A percentile compares a stretch with the other conserved stretches of the same genome.
Evolutionary conservation across 805 yeast genomes (phyloP).

Genomic region (Yueomyces sp.): DNA sequence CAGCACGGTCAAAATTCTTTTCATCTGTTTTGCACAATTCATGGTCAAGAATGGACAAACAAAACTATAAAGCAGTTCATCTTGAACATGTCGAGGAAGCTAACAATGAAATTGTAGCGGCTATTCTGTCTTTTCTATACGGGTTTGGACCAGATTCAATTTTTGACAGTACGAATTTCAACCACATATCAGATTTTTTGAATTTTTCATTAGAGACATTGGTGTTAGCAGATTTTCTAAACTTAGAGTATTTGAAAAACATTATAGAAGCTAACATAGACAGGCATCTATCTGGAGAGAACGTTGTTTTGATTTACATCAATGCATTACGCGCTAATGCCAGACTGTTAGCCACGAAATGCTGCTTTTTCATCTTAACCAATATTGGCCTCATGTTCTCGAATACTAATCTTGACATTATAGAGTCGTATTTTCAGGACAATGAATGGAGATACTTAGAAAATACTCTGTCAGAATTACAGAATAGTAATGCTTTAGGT

Average conservation of each 20-base stretch:
- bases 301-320: slow-evolving; percentile 41
- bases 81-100: slow-evolving; percentile 34
- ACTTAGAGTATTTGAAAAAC: slow-evolving; percentile 44
- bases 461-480: slow-evolving; percentile 2
- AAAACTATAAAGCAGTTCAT: slow-evolving; percentile 19
- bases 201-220: slow-evolving; percentile 39
- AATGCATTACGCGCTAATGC: slow-evolving; percentile 43
- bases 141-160: slow-evolving; percentile 27
- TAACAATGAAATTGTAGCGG: slow-evolving; percentile 28
- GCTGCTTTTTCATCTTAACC: slow-evolving; percentile 55
- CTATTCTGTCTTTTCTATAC: slow-evolving; percentile 41
- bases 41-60: slow-evolving; percentile 31
- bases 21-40: slow-evolving; percentile 39
- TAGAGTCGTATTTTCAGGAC: slow-evolving; percentile 17
- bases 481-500: background rate
- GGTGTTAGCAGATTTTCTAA: slow-evolving; percentile 47
- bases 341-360: slow-evolving; percentile 38
- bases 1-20: slow-evolving; percentile 48
- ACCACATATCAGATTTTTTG: slow-evolving; percentile 4
- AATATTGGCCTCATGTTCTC: slow-evolving; percentile 52
- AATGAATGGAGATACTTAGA: slow-evolving; percentile 16
- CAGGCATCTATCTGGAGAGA: slow-evolving; percentile 43
- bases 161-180: slow-evolving; percentile 9
- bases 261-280: slow-evolving; percentile 47
- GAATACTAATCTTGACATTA: slow-evolving; percentile 28